Conservation (phyloP, 306 rosid species). For the Cucumis sativus region DNA sequence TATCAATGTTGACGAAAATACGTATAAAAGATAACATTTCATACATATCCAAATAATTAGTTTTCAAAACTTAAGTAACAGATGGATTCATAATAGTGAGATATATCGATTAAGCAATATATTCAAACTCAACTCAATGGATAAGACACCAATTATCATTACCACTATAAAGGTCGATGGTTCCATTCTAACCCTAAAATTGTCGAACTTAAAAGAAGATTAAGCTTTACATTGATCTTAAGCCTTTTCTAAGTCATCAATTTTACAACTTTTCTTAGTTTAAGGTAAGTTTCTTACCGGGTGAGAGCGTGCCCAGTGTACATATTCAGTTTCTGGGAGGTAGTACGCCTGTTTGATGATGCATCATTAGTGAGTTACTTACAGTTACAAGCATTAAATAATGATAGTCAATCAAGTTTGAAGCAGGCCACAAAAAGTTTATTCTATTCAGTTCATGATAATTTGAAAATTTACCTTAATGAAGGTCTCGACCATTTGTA, state of each 20-base stretch:
- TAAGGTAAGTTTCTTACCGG: slow-evolving; percentile 43
- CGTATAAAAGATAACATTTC: not conserved
- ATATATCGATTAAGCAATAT: not conserved
- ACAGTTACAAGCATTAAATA: not conserved
- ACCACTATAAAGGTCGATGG: not conserved
- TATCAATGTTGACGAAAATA: not conserved
- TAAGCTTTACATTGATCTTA: not conserved
- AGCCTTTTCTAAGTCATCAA: not conserved
- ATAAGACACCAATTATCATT: not conserved
- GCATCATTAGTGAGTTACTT: slow-evolving; percentile 5
- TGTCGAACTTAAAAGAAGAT: not conserved
- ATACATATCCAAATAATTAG: not conserved
- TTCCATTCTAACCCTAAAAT: not conserved
- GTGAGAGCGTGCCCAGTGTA: slow-evolving; percentile 87
- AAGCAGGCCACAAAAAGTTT: not conserved
- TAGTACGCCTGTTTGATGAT: slow-evolving; percentile 69
- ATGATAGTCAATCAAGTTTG: not conserved
- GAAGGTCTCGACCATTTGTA: slow-evolving; percentile 79
- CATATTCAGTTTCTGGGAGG: slow-evolving; percentile 93
- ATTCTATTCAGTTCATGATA: not conserved
- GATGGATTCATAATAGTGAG: not conserved
- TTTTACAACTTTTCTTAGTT: not conserved
- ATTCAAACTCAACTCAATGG: not conserved
- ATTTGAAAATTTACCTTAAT: slow-evolving; percentile 51
- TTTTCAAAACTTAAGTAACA: too few species aligned